A percentile compares a stretch with the other conserved stretches of the same genome.
phyloP scores from a whole-genome alignment of 108 stramenopile species.

The Conticribra guillardii region DNA sequence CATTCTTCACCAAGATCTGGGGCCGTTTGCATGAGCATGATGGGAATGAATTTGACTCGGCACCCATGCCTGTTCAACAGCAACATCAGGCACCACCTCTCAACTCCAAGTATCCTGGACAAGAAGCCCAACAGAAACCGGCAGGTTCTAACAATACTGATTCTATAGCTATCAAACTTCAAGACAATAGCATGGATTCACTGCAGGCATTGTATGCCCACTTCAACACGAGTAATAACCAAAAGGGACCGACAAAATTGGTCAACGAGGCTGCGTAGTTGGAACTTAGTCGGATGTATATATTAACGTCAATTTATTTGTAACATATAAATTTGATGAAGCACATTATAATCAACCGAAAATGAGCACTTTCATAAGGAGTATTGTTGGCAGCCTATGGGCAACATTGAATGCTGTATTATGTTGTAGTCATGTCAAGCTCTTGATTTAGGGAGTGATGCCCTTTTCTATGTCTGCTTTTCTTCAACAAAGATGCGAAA shows the following conservation, averaged over 20 bases:
- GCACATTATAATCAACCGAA: not conserved
- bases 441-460: no score
- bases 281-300: not conserved
- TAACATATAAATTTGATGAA: not conserved
- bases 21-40: conserved; percentile 31
- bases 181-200: conserved; percentile 8
- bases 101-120: no score
- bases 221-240: conserved; percentile 3
- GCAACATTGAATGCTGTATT: no score
- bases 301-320: not conserved
- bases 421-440: no score
- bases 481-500: no score
- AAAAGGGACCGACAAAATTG: conserved; percentile 5
- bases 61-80: no score
- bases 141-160: not conserved
- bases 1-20: conserved; percentile 63
- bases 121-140: not conserved
- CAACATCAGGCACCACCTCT: no score
- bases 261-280: conserved; percentile 21
- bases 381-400: no score
- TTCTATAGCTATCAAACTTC: not conserved
- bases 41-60: no score
- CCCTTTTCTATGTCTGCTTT: no score
- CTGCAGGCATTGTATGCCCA: conserved; percentile 25
- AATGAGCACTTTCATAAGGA: not conserved